Conservation (phyloP, 1,139 yeast species). For the Williopsis jadinii region DNA sequence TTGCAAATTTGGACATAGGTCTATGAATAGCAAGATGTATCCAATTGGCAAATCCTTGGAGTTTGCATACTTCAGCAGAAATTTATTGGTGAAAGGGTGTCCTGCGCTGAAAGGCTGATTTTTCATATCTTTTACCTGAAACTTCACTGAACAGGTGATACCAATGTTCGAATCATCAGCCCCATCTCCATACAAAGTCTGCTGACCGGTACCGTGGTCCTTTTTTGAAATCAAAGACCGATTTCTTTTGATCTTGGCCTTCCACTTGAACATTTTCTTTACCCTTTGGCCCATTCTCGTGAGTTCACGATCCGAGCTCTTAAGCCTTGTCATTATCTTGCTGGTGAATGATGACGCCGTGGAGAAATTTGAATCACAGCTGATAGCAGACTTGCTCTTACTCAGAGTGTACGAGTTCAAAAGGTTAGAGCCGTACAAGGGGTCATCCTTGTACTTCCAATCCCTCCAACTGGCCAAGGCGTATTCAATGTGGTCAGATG, state of each 20-base stretch:
- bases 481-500: slow-evolving; percentile 16
- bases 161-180: slow-evolving; percentile 1
- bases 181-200: neutral
- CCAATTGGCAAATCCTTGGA: slow-evolving; percentile 68
- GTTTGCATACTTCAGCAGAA: slow-evolving; percentile 47
- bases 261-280: slow-evolving; percentile 7
- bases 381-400: slow-evolving; percentile 18
- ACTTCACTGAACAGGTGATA: slow-evolving; percentile 1
- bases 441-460: slow-evolving; percentile 72
- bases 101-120: slow-evolving; percentile 26
- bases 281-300: neutral
- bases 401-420: slow-evolving; percentile 26
- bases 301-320: neutral
- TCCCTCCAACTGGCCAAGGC: slow-evolving; percentile 80
- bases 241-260: slow-evolving; percentile 1
- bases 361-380: slow-evolving; percentile 12
- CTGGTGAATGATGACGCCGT: slow-evolving; percentile 5
- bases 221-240: neutral
- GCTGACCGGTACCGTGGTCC: neutral
- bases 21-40: slow-evolving; percentile 50
- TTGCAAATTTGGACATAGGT: slow-evolving; percentile 49
- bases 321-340: slow-evolving; percentile 4
- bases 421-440: slow-evolving; percentile 43
- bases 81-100: slow-evolving; percentile 58
- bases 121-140: slow-evolving; percentile 10